Percentiles rank a stretch among this genome's conserved stretches.
Evolutionary conservation across 257 asterid genomes (phyloP).

Genomic region (Plantago ovata): DNA sequence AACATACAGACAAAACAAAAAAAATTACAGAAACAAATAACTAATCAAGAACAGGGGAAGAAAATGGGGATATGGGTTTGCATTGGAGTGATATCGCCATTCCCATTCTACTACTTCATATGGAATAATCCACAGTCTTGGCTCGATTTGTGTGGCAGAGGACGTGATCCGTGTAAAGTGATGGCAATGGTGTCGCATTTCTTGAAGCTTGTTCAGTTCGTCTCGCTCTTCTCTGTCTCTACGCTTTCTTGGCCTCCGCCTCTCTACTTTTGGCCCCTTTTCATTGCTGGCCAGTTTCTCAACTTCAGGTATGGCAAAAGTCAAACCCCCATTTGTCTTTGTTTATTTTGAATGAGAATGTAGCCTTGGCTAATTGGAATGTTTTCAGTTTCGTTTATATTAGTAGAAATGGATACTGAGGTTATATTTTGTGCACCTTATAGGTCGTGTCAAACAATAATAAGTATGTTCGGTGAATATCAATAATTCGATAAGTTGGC

Average conservation of each 20-base stretch:
- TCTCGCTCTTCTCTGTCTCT: constrained; percentile 63
- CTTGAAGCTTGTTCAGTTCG: constrained; percentile 64
- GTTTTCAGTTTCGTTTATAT: no score
- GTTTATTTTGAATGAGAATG: no score
- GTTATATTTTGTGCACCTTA: no score
- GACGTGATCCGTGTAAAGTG: constrained; percentile 63
- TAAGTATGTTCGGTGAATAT: no score
- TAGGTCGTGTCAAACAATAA: no score
- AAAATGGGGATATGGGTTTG: constrained; percentile 69
- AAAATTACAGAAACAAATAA: background rate
- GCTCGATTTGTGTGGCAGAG: constrained; percentile 76
- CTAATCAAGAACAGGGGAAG: background rate
- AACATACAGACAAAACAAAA: background rate
- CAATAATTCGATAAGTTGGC: no score
- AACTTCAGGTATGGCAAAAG: constrained; percentile 67
- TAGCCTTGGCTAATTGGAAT: no score
- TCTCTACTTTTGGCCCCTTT: constrained; percentile 77
- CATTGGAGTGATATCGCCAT: constrained; percentile 75
- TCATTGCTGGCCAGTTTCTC: constrained; percentile 77
- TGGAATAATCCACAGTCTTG: constrained; percentile 84
- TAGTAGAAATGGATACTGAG: no score
- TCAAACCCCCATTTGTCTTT: background rate
- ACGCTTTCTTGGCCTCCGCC: constrained; percentile 93
- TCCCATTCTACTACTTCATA: constrained; percentile 77
- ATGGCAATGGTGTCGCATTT: constrained; percentile 78